Percentiles rank a stretch among this genome's conserved stretches.
phyloP scores from a whole-genome alignment of 345 rosid species.

The Geranium rotundifolium region DNA sequence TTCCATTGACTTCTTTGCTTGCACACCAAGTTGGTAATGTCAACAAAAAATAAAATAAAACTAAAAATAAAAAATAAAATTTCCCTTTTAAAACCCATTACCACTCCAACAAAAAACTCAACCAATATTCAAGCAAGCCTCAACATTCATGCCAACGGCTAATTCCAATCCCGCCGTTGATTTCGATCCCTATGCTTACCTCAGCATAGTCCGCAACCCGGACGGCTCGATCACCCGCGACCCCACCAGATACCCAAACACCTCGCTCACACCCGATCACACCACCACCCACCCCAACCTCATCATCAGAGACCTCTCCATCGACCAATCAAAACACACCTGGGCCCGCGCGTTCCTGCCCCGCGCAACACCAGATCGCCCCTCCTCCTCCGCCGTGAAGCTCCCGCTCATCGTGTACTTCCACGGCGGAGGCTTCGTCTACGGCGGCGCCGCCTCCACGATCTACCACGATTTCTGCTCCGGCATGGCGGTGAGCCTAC shows the following conservation, averaged over 20 bases:
- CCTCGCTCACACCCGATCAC: constrained; percentile 16
- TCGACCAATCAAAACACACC: constrained; percentile 19
- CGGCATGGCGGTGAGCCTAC: constrained; percentile 17
- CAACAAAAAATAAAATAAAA: not conserved
- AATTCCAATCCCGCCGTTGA: too few species aligned
- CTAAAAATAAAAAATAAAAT: too few species aligned
- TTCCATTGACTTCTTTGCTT: not conserved
- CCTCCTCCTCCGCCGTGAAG: constrained; percentile 6
- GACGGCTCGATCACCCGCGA: constrained; percentile 33
- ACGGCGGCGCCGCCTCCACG: constrained; percentile 17
- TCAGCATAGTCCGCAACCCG: constrained; percentile 19
- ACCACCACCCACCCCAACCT: constrained; percentile 1
- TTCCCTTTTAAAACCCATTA: not conserved
- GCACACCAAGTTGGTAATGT: not conserved
- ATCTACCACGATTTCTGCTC: constrained; percentile 21
- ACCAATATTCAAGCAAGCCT: not conserved
- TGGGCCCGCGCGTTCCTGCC: constrained; percentile 29
- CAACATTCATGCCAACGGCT: not conserved
- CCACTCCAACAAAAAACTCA: not conserved
- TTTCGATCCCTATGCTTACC: constrained; percentile 17
- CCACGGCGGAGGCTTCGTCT: constrained; percentile 63
- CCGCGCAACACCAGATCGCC: constrained; percentile 1
- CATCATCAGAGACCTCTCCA: constrained; percentile 25
- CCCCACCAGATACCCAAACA: constrained; percentile 1
- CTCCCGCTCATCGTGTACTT: constrained; percentile 48